Evolutionary conservation across 2,329 filamentous ascomycete species (phyloP), one percentile per base, ranked within the genome.

Genomic region (Bipolaris bicolor): DNA sequence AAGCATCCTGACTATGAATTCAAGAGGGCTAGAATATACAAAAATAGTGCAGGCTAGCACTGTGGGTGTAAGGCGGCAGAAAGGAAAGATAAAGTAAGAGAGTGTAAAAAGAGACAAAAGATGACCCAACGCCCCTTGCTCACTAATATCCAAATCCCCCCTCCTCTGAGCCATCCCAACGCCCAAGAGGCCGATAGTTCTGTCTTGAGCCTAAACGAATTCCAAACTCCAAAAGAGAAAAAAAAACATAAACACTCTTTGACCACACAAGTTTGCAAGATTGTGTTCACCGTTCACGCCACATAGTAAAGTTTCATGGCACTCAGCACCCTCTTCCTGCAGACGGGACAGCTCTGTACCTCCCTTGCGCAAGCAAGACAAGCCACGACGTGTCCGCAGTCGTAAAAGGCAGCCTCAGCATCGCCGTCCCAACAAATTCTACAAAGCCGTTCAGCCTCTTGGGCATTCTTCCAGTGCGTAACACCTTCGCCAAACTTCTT

Each of bases 351-450:
- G 48, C 77, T 78, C 53, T 86, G 83, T 29, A 88, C 81, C 67
- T 84, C 80, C 49, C 79, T 79, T 11, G 86, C 86, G 66, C 86
- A 88, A n/a, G 76, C 76, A 55, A 84, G 75, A 61, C 86, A 88
- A 3, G 85, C 83, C 44, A 86, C 82, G 16, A 88, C 83, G 66
- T 88, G 86, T 0, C 86, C 86, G 62, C 86, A 88, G 61, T 86
- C 84, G 63, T 84, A 85, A 69, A 88, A 87, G 6, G 85, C 79
- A 4, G 84, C 83, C 58, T 86, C 83, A 52, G 85, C 83, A 40
- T 82, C 81, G 43, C 82, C 81, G n/a, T 83, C 81, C 72, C 84
- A 88, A 76, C 86, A 88, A 55, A 88, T 87, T 55, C 84, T 80
- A 68, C 86, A 88, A 5, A 84, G 69, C 44, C 82, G 79, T 71